Conservation (phyloP, 345 rosid species). For the Eucalyptus globulus region DNA sequence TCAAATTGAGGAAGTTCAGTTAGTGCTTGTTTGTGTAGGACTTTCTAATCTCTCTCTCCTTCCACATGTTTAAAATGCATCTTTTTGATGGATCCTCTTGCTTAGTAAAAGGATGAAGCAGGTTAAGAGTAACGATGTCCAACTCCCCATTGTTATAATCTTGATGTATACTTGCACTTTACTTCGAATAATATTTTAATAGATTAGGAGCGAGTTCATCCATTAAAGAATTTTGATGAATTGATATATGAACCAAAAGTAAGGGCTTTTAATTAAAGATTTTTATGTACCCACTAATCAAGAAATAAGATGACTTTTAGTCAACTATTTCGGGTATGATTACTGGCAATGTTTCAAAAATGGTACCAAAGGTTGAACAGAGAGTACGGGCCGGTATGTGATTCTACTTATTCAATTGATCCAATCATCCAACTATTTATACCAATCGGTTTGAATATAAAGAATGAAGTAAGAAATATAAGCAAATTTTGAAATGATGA, state of each 20-base stretch:
- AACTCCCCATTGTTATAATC: too few species aligned
- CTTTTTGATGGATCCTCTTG: fast-evolving
- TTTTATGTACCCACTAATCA: neutral
- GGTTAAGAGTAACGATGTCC: neutral
- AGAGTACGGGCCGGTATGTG: fast-evolving
- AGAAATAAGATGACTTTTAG: neutral
- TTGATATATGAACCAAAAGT: neutral
- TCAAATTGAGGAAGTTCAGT: too few species aligned
- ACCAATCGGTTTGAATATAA: too few species aligned
- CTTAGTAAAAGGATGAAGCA: fast-evolving
- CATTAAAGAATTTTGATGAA: neutral
- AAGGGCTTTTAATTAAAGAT: fast-evolving
- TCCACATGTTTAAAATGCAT: too few species aligned
- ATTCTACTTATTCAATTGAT: fast-evolving
- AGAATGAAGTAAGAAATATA: neutral
- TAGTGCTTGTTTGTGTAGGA: too few species aligned
- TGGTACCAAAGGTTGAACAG: neutral
- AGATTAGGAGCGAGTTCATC: fast-evolving
- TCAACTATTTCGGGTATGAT: neutral
- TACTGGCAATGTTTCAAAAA: fast-evolving
- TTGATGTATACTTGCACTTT: neutral
- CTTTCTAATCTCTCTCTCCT: too few species aligned
- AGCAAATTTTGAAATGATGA: too few species aligned
- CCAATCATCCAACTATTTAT: too few species aligned
- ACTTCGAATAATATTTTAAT: too few species aligned